These are phyloP conservation scores for Peterozyma xylosa DNA, from an alignment of 805 yeast species.

Conservation along the genomic window DNA sequence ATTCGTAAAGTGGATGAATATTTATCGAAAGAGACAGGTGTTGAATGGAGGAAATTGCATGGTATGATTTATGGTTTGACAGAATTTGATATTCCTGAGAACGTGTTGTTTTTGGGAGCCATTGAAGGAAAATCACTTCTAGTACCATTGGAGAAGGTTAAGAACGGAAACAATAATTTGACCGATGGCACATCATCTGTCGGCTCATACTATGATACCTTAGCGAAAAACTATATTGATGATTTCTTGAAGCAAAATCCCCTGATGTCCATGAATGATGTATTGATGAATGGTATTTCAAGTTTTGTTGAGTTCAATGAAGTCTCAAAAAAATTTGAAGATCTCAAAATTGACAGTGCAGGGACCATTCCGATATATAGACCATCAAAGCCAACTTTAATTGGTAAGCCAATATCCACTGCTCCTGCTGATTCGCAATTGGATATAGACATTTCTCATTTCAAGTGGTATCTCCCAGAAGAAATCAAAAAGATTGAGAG, in stretches of 20 bases:
- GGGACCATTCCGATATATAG: not conserved
- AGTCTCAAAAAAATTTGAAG: not conserved
- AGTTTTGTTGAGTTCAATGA: constrained; percentile 2
- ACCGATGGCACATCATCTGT: constrained; percentile 3
- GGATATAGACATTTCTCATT: not conserved
- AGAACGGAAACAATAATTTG: constrained; percentile 6
- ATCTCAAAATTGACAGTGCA: not conserved
- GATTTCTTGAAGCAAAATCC: not conserved
- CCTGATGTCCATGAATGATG: not conserved
- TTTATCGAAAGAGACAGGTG: not conserved
- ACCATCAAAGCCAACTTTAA: not conserved
- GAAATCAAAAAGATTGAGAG: constrained; percentile 2
- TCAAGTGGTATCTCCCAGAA: constrained; percentile 6
- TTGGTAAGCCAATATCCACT: not conserved
- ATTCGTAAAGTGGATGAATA: constrained; percentile 5
- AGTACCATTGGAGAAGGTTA: constrained; percentile 4
- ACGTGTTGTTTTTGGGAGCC: constrained; percentile 7
- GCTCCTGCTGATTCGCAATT: not conserved
- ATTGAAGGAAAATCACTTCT: not conserved
- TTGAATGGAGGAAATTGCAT: constrained; percentile 5
- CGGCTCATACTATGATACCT: not conserved
- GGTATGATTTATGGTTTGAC: constrained; percentile 3
- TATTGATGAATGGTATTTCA: constrained; percentile 3
- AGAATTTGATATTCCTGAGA: constrained; percentile 1
- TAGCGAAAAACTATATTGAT: constrained; percentile 1